These are phyloP conservation scores for Lyophyllum decastes DNA, from an alignment of 768 basidiomycete genomes.

Conservation along the genomic window DNA sequence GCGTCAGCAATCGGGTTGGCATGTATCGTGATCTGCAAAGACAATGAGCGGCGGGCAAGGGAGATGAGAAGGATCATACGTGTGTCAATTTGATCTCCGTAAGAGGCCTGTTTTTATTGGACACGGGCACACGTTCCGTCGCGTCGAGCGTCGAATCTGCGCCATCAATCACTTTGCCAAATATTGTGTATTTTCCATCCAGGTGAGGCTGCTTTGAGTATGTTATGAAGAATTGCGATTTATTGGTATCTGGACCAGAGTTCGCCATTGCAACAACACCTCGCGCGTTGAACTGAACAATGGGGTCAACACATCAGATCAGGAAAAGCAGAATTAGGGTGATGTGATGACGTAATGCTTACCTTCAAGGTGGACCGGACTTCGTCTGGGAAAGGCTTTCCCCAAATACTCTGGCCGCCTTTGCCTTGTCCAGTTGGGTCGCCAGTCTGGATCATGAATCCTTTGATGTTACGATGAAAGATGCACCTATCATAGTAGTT, in stretches of 20 bases:
- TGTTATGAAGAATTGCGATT: conserved; percentile 86
- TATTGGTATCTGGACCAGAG: conserved; percentile 91
- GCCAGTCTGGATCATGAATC: conserved; percentile 95
- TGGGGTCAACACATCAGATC: conserved; percentile 20
- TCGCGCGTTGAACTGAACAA: conserved; percentile 83
- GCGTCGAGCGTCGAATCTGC: conserved; percentile 89
- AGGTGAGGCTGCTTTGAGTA: conserved; percentile 94
- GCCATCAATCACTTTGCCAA: conserved; percentile 98
- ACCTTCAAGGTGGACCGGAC: conserved; percentile 94
- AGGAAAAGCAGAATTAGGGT: conserved; percentile 13
- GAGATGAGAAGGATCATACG: conserved; percentile 45
- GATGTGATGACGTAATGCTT: conserved; percentile 11
- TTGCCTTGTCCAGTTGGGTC: conserved; percentile 91
- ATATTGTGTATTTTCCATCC: conserved; percentile 92
- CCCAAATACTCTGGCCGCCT: conserved; percentile 97
- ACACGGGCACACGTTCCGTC: conserved; percentile 93
- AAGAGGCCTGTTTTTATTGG: conserved; percentile 85
- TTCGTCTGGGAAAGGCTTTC: conserved; percentile 89
- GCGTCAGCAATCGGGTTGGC: conserved; percentile 95
- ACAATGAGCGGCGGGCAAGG: conserved; percentile 4
- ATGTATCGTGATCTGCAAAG: conserved; percentile 77
- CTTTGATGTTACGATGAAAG: conserved; percentile 94
- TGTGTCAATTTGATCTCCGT: conserved; percentile 80
- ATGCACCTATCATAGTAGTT: conserved; percentile 82
- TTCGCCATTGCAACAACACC: conserved; percentile 99